These are phyloP conservation scores for Russula vinacea DNA, from an alignment of 768 basidiomycete species.

Conservation along the genomic window DNA sequence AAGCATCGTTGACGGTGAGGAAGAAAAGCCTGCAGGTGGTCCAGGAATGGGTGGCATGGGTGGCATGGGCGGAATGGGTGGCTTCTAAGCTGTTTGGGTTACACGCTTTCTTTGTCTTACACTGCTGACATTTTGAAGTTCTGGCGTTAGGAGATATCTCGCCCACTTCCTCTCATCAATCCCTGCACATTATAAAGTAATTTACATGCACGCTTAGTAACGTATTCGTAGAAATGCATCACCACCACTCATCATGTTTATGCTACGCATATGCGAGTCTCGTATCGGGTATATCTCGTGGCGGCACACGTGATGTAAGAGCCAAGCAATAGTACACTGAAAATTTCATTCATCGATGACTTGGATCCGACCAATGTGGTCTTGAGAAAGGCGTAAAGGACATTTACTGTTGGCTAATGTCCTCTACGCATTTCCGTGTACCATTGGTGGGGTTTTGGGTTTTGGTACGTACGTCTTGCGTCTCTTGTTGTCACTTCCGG, in stretches of 20 bases:
- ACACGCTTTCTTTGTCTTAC: neutral
- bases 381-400: neutral
- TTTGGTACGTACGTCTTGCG: neutral
- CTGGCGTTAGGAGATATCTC: neutral
- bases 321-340: neutral
- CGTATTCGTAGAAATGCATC: slow-evolving; percentile 21
- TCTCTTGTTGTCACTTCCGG: neutral
- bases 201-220: slow-evolving; percentile 22
- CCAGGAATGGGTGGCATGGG: slow-evolving; percentile 53
- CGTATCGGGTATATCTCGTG: too few species aligned
- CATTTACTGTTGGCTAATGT: neutral
- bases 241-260: slow-evolving; percentile 25
- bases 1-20: slow-evolving; percentile 87
- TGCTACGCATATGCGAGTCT: neutral
- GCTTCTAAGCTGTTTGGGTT: slow-evolving; percentile 38
- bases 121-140: neutral
- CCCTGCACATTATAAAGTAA: slow-evolving; percentile 21
- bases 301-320: neutral
- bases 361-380: neutral
- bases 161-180: neutral
- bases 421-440: neutral
- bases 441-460: neutral
- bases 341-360: neutral
- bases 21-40: slow-evolving; percentile 59
- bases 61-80: slow-evolving; percentile 61